Conservation (phyloP, 192 early-diverging fungal species). For the Coemansia sp. region DNA sequence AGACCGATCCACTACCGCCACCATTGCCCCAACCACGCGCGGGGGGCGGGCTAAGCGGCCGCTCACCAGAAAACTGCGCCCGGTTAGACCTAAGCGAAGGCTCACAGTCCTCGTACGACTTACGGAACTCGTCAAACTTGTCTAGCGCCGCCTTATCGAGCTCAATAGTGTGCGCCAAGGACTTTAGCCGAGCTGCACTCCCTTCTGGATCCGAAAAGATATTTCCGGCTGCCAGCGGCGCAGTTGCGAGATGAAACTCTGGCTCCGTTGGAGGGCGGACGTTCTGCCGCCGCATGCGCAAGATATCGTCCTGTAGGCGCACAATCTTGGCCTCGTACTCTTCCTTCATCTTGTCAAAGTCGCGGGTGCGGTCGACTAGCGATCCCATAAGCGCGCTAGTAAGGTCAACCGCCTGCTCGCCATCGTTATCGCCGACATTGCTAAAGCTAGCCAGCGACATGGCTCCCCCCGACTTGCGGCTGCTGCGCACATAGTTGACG, state of each 20-base stretch:
- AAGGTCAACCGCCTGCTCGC: constrained; percentile 15
- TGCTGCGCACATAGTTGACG: constrained; percentile 11
- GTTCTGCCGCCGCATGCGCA: constrained; percentile 22
- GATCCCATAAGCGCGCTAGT: constrained; percentile 24
- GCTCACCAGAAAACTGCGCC: constrained; percentile 47
- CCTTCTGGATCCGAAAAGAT: constrained; percentile 32
- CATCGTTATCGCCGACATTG: background rate
- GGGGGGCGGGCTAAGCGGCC: constrained; percentile 50
- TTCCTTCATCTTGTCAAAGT: constrained; percentile 19
- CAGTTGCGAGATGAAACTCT: constrained; percentile 5
- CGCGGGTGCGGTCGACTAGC: constrained; percentile 28
- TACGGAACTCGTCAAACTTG: constrained; percentile 51
- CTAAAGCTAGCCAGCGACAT: constrained; percentile 3
- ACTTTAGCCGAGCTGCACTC: constrained; percentile 19
- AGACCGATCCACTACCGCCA: constrained; percentile 17
- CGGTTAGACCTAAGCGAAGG: constrained; percentile 44
- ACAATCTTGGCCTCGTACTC: constrained; percentile 23
- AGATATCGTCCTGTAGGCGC: constrained; percentile 25
- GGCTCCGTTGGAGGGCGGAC: background rate
- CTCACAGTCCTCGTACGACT: constrained; percentile 50
- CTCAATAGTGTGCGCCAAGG: constrained; percentile 15
- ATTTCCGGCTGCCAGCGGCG: background rate
- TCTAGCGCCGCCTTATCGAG: constrained; percentile 39
- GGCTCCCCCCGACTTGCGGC: constrained; percentile 1
- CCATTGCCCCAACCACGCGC: constrained; percentile 26